Conservation (phyloP, 805 yeast genomes). For the Yarrowia bubula region DNA sequence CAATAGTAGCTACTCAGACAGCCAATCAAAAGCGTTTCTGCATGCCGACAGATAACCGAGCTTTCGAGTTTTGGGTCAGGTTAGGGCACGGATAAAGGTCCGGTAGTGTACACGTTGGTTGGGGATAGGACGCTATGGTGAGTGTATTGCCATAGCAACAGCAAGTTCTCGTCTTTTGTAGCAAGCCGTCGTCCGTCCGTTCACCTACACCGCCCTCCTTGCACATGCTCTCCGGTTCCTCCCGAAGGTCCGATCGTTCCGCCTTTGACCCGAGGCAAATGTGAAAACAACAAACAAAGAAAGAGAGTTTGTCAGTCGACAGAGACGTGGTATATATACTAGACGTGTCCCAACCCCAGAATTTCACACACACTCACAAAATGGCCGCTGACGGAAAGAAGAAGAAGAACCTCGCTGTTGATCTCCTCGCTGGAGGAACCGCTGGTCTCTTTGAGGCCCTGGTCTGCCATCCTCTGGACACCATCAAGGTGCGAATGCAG, state of each 20-base stretch:
- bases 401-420: slow-evolving; percentile 36
- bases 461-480: slow-evolving; percentile 96
- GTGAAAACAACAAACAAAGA: slow-evolving; percentile 28
- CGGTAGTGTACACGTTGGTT: not conserved
- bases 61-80: too few relatives aligned
- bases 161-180: too few relatives aligned
- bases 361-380: not conserved
- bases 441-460: slow-evolving; percentile 98
- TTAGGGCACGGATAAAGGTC: slow-evolving; percentile 17
- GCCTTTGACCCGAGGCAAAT: slow-evolving; percentile 27
- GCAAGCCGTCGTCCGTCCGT: too few relatives aligned
- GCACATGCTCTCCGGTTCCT: slow-evolving; percentile 7
- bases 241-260: slow-evolving; percentile 26
- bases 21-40: too few relatives aligned
- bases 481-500: slow-evolving; percentile 97
- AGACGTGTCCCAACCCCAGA: not conserved
- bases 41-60: slow-evolving; percentile 19
- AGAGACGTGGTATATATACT: too few relatives aligned
- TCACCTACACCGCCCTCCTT: too few relatives aligned
- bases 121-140: too few relatives aligned
- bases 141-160: too few relatives aligned
- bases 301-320: slow-evolving; percentile 24
- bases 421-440: slow-evolving; percentile 82
- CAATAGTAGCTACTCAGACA: too few relatives aligned
- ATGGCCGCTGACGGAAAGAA: slow-evolving; percentile 31